Evolutionary conservation across 495 filamentous ascomycete genomes (phyloP).

Genomic region (Lasiosphaeriaceae sp.): DNA sequence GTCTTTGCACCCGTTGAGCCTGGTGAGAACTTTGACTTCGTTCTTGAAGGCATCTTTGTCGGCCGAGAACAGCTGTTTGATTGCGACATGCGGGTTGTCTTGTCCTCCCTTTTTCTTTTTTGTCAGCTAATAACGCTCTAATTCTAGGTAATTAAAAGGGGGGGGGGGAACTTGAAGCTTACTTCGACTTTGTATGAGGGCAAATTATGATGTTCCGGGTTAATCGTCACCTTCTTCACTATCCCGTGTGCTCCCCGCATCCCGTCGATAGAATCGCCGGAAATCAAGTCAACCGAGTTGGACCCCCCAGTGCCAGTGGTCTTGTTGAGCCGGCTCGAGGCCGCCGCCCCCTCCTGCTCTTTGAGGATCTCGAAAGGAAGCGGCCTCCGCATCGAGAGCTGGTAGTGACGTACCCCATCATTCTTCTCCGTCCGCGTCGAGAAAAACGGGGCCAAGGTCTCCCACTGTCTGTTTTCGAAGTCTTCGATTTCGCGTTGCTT

Average conservation of each 20-base stretch:
- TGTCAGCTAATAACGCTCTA: background rate
- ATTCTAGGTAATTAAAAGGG: background rate
- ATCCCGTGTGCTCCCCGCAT: background rate
- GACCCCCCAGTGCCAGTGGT: background rate
- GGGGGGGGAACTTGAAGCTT: background rate
- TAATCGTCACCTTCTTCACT: background rate
- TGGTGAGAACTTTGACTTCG: constrained; percentile 7
- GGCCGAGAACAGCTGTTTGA: constrained; percentile 2
- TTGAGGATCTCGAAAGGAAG: background rate
- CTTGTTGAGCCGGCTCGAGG: no score
- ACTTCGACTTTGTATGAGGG: background rate
- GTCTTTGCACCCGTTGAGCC: constrained; percentile 3
- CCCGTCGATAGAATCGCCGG: background rate
- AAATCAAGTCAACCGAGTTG: background rate
- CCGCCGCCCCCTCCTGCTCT: background rate
- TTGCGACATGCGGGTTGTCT: background rate
- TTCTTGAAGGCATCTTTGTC: background rate
- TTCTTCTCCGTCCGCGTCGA: background rate
- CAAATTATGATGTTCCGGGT: background rate
- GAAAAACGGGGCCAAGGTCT: background rate
- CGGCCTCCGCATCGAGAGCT: background rate
- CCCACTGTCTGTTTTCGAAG: background rate
- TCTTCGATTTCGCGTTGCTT: background rate
- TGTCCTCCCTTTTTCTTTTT: background rate
- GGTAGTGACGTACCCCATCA: background rate